Evolutionary conservation across 108 stramenopile species (phyloP).

Genomic region (Fragilaria radians): DNA sequence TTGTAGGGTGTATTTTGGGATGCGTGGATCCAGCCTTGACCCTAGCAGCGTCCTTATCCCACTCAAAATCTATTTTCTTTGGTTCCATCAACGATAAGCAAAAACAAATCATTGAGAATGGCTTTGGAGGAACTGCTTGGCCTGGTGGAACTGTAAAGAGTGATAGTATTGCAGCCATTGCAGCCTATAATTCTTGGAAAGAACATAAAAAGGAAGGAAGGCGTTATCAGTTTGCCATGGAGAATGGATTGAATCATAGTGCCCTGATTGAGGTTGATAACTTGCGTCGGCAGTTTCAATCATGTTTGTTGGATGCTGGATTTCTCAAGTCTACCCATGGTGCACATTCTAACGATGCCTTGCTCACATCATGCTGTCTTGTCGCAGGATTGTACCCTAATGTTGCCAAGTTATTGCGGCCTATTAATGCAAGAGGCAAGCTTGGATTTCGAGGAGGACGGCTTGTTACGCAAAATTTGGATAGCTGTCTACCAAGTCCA

Average conservation of each 20-base stretch:
- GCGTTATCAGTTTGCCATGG: constrained; percentile 23
- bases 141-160: constrained; percentile 43
- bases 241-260: constrained; percentile 31
- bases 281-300: constrained; percentile 42
- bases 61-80: constrained; percentile 38
- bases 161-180: constrained; percentile 56
- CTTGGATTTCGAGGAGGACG: constrained; percentile 20
- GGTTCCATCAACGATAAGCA: constrained; percentile 18
- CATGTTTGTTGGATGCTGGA: constrained; percentile 42
- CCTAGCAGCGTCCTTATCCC: constrained; percentile 51
- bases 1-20: constrained; percentile 58
- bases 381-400: constrained; percentile 68
- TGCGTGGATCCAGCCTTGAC: constrained; percentile 69
- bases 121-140: constrained; percentile 55
- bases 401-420: constrained; percentile 46
- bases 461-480: constrained; percentile 42
- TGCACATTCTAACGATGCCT: constrained; percentile 30
- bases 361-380: constrained; percentile 50
- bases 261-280: constrained; percentile 33
- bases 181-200: constrained; percentile 46
- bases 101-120: constrained; percentile 38
- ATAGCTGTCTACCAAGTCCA: constrained; percentile 27
- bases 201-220: constrained; percentile 10
- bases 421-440: constrained; percentile 26
- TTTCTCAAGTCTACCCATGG: constrained; percentile 11